phyloP scores from a whole-genome alignment of 306 rosid species.

The Ceratonia siliqua region DNA sequence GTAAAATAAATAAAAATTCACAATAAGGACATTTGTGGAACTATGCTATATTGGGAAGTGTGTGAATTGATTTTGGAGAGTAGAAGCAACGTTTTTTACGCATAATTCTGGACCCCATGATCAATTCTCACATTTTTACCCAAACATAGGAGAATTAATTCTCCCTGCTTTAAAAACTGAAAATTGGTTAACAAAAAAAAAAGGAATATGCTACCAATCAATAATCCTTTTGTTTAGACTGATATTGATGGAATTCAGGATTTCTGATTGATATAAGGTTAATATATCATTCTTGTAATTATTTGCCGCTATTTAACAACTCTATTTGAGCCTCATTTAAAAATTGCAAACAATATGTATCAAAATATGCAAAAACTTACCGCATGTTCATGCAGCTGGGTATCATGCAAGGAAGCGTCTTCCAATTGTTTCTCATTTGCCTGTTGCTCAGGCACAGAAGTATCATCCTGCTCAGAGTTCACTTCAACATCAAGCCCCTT shows the following conservation, averaged over 20 bases:
- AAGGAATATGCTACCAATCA: neutral
- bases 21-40: neutral
- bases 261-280: neutral
- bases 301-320: constrained; percentile 8
- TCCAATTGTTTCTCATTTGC: constrained; percentile 61
- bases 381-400: constrained; percentile 54
- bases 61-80: neutral
- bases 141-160: no score
- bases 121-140: neutral
- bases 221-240: constrained; percentile 3
- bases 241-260: constrained; percentile 13
- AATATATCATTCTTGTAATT: constrained; percentile 5
- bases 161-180: neutral
- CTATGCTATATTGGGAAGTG: neutral
- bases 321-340: neutral
- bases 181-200: neutral
- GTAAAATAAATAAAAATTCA: no score
- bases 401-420: constrained; percentile 56
- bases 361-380: constrained; percentile 49
- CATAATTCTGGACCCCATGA: neutral
- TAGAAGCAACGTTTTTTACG: neutral
- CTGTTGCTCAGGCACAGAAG: constrained; percentile 56
- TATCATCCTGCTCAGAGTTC: constrained; percentile 69
- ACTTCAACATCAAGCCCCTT: constrained; percentile 79
- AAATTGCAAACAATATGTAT: constrained; percentile 9